Evolutionary conservation across 2,329 filamentous ascomycete species (phyloP).

Genomic region (Xylaria sp.): DNA sequence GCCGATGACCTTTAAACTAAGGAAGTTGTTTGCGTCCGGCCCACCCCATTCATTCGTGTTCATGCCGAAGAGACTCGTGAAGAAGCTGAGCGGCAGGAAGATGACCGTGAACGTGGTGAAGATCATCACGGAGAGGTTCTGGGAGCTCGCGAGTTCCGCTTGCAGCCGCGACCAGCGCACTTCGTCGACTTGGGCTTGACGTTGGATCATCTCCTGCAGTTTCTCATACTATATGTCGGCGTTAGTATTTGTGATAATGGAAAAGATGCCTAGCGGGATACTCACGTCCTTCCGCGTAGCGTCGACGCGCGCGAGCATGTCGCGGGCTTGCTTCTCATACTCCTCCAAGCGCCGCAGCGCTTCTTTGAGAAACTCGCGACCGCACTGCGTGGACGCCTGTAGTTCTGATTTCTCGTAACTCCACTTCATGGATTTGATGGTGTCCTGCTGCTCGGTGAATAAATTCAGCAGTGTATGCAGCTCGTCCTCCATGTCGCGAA

Average conservation of each 20-base stretch:
- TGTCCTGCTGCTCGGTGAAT: conserved; percentile 65
- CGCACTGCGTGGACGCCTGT: conserved; percentile 55
- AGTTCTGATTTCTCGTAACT: conserved; percentile 57
- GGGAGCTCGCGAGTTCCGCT: conserved; percentile 69
- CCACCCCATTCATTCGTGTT: conserved; percentile 70
- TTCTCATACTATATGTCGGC: conserved; percentile 63
- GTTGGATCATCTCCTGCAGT: conserved; percentile 73
- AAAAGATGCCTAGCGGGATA: too few relatives aligned
- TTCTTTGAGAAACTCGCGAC: conserved; percentile 62
- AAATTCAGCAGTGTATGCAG: conserved; percentile 65
- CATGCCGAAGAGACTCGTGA: conserved; percentile 73
- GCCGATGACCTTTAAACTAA: conserved; percentile 58
- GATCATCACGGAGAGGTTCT: conserved; percentile 72
- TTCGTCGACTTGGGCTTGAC: conserved; percentile 73
- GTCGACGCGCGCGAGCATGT: conserved; percentile 69
- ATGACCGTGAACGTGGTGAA: conserved; percentile 73
- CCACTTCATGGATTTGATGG: conserved; percentile 59
- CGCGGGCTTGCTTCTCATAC: conserved; percentile 63
- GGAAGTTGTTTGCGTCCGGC: conserved; percentile 52
- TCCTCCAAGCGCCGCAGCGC: conserved; percentile 64
- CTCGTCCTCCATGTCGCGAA: conserved; percentile 73
- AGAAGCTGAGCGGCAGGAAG: conserved; percentile 72
- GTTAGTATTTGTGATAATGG: not conserved
- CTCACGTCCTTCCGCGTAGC: conserved; percentile 66
- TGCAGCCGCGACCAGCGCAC: conserved; percentile 70